Conservation (phyloP, 2,329 filamentous ascomycete species). For the Chaetothyriales sp. region DNA sequence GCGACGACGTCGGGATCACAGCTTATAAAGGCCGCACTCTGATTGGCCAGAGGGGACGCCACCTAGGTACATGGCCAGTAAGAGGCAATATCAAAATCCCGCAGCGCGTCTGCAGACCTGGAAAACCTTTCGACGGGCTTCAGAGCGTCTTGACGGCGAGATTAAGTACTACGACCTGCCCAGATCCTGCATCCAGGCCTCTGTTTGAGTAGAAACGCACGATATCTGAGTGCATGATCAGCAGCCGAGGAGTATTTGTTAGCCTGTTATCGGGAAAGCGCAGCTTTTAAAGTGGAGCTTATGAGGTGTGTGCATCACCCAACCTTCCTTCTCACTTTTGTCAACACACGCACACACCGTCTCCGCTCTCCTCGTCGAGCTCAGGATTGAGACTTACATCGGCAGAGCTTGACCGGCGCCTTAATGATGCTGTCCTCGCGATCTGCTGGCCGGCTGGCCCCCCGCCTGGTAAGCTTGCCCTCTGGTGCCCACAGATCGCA, state of each 20-base stretch:
- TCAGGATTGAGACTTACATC: not conserved
- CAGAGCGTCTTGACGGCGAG: not conserved
- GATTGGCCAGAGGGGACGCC: not conserved
- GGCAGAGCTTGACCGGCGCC: conserved; percentile 22
- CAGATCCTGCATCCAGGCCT: not conserved
- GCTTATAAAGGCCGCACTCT: not conserved
- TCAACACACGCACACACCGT: not conserved
- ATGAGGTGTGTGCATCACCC: not conserved
- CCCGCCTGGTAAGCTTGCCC: conserved; percentile 14
- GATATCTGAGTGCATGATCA: not conserved
- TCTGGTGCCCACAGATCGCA: not conserved
- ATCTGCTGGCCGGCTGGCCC: conserved; percentile 18
- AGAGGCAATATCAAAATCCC: not conserved
- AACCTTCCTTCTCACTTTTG: not conserved
- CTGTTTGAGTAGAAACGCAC: not conserved
- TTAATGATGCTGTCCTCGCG: conserved; percentile 33
- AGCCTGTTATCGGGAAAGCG: not conserved
- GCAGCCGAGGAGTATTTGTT: not conserved
- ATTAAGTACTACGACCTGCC: not conserved
- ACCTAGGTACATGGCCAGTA: not conserved
- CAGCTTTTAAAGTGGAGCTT: not conserved
- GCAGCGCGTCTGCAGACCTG: not conserved
- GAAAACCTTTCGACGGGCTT: not conserved
- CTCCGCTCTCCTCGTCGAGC: not conserved
- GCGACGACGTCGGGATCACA: not conserved